These are phyloP conservation scores for Chaetomiaceae sp. DNA, from an alignment of 2,329 filamentous ascomycete genomes.

Conservation along the genomic window DNA sequence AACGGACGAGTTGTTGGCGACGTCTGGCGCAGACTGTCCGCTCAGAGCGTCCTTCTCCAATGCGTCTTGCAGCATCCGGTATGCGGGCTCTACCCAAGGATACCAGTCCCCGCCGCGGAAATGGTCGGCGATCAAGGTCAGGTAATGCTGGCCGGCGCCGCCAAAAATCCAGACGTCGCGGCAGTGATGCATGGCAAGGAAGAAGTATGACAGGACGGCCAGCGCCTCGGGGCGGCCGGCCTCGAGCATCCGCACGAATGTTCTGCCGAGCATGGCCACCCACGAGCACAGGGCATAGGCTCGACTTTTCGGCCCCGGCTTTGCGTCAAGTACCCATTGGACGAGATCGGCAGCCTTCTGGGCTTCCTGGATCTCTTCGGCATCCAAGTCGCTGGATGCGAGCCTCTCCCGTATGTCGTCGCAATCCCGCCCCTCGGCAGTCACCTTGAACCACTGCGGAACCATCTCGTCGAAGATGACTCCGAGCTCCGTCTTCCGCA, in stretches of 20 bases:
- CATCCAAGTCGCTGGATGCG: constrained; percentile 11
- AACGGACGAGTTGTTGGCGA: not conserved
- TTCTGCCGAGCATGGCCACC: constrained; percentile 32
- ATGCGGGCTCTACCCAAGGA: constrained; percentile 28
- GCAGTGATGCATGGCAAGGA: constrained; percentile 36
- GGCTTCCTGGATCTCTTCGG: constrained; percentile 21
- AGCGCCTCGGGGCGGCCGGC: constrained; percentile 37
- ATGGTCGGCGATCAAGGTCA: constrained; percentile 25
- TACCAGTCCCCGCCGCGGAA: constrained; percentile 31
- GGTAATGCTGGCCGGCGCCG: constrained; percentile 29
- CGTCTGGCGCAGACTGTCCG: not conserved
- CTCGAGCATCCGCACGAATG: constrained; percentile 35
- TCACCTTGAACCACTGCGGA: constrained; percentile 20
- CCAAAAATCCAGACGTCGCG: constrained; percentile 34
- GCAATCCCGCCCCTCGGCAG: constrained; percentile 27
- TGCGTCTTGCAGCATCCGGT: constrained; percentile 18
- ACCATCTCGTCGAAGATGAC: constrained; percentile 31
- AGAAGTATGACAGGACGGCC: constrained; percentile 39
- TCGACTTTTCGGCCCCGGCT: constrained; percentile 9
- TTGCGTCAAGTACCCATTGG: constrained; percentile 31
- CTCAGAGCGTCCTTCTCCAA: not conserved
- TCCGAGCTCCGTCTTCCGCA: constrained; percentile 34
- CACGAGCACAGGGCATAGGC: constrained; percentile 33
- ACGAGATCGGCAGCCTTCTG: constrained; percentile 26
- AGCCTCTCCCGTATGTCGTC: constrained; percentile 25